A percentile compares a stretch with the other conserved stretches of the same genome.
Evolutionary conservation across 352 stramenopile genomes (phyloP).

Genomic region (Phytophthora pseudosyringae): DNA sequence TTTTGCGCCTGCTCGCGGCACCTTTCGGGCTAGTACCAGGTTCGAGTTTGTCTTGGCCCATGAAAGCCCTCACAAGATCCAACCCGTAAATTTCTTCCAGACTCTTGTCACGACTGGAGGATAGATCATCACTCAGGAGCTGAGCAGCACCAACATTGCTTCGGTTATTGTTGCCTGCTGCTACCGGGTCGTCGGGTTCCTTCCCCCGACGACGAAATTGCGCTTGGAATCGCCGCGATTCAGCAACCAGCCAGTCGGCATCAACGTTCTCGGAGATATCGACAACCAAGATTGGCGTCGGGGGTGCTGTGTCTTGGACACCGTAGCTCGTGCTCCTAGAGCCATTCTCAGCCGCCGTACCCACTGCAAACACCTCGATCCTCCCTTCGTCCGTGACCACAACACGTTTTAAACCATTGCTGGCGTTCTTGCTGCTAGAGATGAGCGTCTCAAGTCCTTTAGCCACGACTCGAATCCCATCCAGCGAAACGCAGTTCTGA

Average conservation of each 20-base stretch:
- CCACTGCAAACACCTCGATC: slow-evolving; percentile 56
- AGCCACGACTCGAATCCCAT: slow-evolving; percentile 64
- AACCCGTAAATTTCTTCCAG: slow-evolving; percentile 71
- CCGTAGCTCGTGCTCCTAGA: slow-evolving; percentile 8
- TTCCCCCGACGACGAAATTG: slow-evolving; percentile 23
- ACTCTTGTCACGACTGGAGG: slow-evolving; percentile 26
- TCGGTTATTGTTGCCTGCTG: slow-evolving; percentile 27
- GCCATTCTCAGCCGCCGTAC: not conserved
- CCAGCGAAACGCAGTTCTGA: slow-evolving; percentile 74
- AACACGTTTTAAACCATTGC: slow-evolving; percentile 36
- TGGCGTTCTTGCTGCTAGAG: slow-evolving; percentile 9
- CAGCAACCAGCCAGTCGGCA: slow-evolving; percentile 38
- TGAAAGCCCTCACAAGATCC: slow-evolving; percentile 57
- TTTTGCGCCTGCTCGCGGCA: slow-evolving; percentile 7
- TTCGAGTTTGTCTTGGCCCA: slow-evolving; percentile 31
- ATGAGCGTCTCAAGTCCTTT: slow-evolving; percentile 53
- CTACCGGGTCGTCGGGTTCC: slow-evolving; percentile 3
- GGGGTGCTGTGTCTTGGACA: slow-evolving; percentile 9
- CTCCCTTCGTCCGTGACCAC: slow-evolving; percentile 51
- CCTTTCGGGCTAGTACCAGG: not conserved
- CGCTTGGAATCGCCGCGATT: slow-evolving; percentile 34
- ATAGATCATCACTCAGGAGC: slow-evolving; percentile 20
- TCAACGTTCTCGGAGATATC: slow-evolving; percentile 63
- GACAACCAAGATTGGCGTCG: slow-evolving; percentile 40
- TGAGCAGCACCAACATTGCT: slow-evolving; percentile 11